Conservation (phyloP, 768 basidiomycete species). For the Kwoniella europaea region DNA sequence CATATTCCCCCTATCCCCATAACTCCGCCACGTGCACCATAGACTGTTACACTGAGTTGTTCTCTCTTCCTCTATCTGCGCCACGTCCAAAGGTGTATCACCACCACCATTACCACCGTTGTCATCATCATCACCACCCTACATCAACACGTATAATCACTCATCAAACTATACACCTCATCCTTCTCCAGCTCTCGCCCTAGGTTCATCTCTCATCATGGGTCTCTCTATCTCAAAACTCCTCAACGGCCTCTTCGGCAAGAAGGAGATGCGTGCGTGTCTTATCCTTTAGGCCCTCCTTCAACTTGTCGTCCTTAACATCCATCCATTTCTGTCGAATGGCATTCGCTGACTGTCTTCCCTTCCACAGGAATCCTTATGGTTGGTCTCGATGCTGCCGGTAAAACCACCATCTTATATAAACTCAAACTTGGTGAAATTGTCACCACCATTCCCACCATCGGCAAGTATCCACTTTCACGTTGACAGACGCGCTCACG, state of each 20-base stretch:
- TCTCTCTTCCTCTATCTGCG: neutral
- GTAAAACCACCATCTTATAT: slow-evolving; percentile 95
- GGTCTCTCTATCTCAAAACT: slow-evolving; percentile 62
- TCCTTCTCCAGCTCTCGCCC: neutral
- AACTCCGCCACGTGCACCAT: slow-evolving; percentile 7
- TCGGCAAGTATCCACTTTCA: slow-evolving; percentile 69
- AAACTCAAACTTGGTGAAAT: slow-evolving; percentile 99
- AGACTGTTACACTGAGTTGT: neutral
- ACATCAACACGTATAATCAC: neutral
- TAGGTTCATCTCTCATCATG: slow-evolving; percentile 50
- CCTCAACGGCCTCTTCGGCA: slow-evolving; percentile 86
- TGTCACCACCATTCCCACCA: slow-evolving; percentile 99
- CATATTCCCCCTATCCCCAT: neutral
- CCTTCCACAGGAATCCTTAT: slow-evolving; percentile 84
- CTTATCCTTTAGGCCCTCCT: slow-evolving; percentile 36
- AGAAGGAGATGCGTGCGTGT: slow-evolving; percentile 97
- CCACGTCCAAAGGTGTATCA: neutral
- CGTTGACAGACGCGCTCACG: slow-evolving; percentile 12
- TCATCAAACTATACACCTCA: neutral
- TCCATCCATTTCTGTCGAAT: neutral
- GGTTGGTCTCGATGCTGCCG: slow-evolving; percentile 99
- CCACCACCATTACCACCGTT: neutral
- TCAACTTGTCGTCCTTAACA: slow-evolving; percentile 33
- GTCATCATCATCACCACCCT: slow-evolving; percentile 8
- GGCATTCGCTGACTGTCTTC: neutral